These are phyloP conservation scores for Wallacemonas sp. DNA, from an alignment of 208 protist species.

Conservation along the genomic window DNA sequence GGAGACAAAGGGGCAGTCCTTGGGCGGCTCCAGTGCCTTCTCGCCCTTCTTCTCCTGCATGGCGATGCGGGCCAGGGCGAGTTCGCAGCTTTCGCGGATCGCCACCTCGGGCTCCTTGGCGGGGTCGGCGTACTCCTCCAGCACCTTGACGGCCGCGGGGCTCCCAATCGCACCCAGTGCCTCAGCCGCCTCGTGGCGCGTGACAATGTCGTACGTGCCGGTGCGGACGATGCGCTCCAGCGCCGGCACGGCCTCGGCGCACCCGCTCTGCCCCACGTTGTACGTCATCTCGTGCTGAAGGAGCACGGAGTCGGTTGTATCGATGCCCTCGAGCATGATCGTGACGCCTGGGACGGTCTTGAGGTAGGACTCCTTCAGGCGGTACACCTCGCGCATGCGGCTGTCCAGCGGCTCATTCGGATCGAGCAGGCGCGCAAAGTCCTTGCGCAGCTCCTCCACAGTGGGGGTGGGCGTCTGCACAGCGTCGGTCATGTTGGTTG, in stretches of 20 bases:
- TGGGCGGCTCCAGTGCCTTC: constrained; percentile 45
- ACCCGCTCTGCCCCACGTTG: constrained; percentile 95
- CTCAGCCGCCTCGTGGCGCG: constrained; percentile 96
- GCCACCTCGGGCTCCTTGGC: constrained; percentile 55
- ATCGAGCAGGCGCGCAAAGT: constrained; percentile 75
- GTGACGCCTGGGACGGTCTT: constrained; percentile 53
- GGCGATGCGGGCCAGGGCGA: constrained; percentile 83
- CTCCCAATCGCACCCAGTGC: constrained; percentile 90
- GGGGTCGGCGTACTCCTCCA: constrained; percentile 50
- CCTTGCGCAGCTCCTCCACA: constrained; percentile 47
- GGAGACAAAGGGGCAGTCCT: constrained; percentile 77
- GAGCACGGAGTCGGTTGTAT: constrained; percentile 92
- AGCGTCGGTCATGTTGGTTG: neutral
- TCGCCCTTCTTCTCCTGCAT: constrained; percentile 61
- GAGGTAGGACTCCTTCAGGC: constrained; percentile 76
- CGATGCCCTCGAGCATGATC: constrained; percentile 69
- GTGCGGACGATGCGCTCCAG: constrained; percentile 78
- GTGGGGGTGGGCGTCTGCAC: constrained; percentile 17
- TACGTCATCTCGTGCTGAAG: constrained; percentile 98
- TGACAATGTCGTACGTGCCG: constrained; percentile 92
- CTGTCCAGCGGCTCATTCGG: constrained; percentile 75
- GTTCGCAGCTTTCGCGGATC: constrained; percentile 95
- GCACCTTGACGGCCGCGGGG: constrained; percentile 36
- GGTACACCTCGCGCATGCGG: constrained; percentile 87
- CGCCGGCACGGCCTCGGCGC: constrained; percentile 65